Evolutionary conservation across 2,329 filamentous ascomycete genomes (phyloP), one percentile per base, ranked within the genome.

Genomic region (Drechslerella stenobrocha): DNA sequence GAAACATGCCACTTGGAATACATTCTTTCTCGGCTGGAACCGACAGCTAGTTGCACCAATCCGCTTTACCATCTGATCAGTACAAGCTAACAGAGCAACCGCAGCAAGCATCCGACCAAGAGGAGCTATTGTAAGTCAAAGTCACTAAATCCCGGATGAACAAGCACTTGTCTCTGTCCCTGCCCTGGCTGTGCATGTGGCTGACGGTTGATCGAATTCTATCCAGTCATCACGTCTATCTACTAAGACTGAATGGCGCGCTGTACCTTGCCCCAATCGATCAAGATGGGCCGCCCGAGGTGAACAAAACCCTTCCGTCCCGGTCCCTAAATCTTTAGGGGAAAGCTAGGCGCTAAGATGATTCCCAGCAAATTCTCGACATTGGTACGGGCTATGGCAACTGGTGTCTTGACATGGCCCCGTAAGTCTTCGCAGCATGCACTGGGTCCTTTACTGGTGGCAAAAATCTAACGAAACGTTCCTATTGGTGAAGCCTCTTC

Each of bases 361-460:
- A 22, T 45, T 3, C 40, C 22, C 15, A 67, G 63, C n/a, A 15
- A 28, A 74, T 80, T 7, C 74, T 80, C 1, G 79, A 80, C 51
- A 73, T 80, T 8, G 78, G 78, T 22, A 79, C 77, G 0, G 78
- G 78, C 6, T 78, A 77, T 1, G 78, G 78, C 2, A 77, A 78
- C 30, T 79, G 78, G 78, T 76, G 77, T 2, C 77, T 80, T n/a
- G 76, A 77, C 30, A 75, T 78, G 48, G 77, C 73, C 3, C 74
- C 76, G 70, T 69, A 47, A 57, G 51, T 52, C 6, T 20, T 20
- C 11, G 6, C 20, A 13, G 18, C 11, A 40, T 34, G 15, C 18
- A 34, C 8, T 20, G 23, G 35, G 2, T 2, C 18, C 18, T 40
- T 2, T 42, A 2, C 22, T 18, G 3, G 22, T 18, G 37, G 2